Evolutionary conservation across 495 filamentous ascomycete species (phyloP).

Genomic region (Trichoderma virens): DNA sequence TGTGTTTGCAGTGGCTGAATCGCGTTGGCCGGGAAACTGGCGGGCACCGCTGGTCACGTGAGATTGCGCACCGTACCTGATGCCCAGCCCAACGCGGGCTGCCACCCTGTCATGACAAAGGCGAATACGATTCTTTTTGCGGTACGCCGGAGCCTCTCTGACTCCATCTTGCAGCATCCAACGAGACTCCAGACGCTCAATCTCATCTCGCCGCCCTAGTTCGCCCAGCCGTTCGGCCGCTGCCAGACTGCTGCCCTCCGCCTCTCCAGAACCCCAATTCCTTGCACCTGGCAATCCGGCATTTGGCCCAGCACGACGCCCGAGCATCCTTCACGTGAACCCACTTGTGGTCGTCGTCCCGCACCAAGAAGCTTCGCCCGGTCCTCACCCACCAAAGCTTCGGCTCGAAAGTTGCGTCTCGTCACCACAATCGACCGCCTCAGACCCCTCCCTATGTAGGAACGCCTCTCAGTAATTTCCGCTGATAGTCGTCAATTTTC

Average conservation of each 20-base stretch:
- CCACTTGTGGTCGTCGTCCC: constrained; percentile 4
- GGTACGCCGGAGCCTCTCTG: not conserved
- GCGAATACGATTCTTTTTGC: constrained; percentile 3
- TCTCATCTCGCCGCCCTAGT: not conserved
- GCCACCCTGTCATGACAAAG: constrained; percentile 5
- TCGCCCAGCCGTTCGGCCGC: not conserved
- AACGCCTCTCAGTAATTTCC: not conserved
- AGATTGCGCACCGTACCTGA: not conserved
- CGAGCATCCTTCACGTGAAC: constrained; percentile 7
- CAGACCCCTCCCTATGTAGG: not conserved
- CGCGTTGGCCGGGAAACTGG: not conserved
- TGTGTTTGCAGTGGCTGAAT: not conserved
- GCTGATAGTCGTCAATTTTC: not conserved
- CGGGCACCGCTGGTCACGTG: not conserved
- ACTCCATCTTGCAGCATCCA: constrained; percentile 1
- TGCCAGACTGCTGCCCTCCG: not conserved
- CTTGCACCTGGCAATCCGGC: not conserved
- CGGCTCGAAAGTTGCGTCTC: not conserved
- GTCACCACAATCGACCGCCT: not conserved
- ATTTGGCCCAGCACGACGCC: not conserved
- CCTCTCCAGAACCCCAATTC: not conserved
- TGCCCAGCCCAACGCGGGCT: not conserved
- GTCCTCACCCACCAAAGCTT: not conserved
- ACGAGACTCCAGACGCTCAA: not conserved
- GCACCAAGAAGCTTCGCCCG: not conserved